A percentile compares a stretch with the other conserved stretches of the same genome.
Conservation (phyloP, 768 basidiomycete species). For the Lactifluus volemus region DNA sequence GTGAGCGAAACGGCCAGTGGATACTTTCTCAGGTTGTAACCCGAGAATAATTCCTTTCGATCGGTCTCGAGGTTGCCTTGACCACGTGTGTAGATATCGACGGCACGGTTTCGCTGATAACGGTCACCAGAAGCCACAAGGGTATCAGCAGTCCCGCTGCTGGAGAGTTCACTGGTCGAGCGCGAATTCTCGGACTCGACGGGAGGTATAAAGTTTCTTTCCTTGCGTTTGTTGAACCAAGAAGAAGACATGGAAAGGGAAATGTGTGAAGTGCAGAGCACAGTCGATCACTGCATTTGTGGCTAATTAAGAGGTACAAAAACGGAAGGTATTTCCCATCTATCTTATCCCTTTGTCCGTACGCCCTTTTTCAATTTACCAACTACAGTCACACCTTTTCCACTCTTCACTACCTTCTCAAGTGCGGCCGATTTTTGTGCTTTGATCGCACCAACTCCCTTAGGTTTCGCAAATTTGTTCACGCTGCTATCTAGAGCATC, state of each 20-base stretch:
- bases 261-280: neutral
- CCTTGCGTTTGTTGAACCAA: slow-evolving; percentile 55
- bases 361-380: slow-evolving; percentile 50
- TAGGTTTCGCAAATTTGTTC: slow-evolving; percentile 52
- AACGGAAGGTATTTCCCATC: slow-evolving; percentile 3
- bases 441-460: slow-evolving; percentile 48
- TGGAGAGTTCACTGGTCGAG: slow-evolving; percentile 50
- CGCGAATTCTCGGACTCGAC: slow-evolving; percentile 37
- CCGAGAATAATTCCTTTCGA: slow-evolving; percentile 67
- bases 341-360: neutral
- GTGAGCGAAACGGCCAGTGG: slow-evolving; percentile 47
- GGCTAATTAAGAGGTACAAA: neutral
- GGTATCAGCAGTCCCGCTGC: slow-evolving; percentile 23
- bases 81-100: slow-evolving; percentile 61
- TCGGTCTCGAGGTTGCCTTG: slow-evolving; percentile 51
- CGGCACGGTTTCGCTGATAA: slow-evolving; percentile 42
- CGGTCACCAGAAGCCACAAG: slow-evolving; percentile 28
- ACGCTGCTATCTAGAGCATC: slow-evolving; percentile 55
- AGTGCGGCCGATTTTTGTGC: slow-evolving; percentile 81
- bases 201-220: slow-evolving; percentile 61
- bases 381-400: slow-evolving; percentile 80
- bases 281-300: neutral
- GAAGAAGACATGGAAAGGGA: slow-evolving; percentile 44
- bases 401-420: slow-evolving; percentile 72
- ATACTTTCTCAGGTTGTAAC: slow-evolving; percentile 52